These are phyloP conservation scores for Calocera viscosa DNA, from an alignment of 768 basidiomycete species.

Conservation along the genomic window DNA sequence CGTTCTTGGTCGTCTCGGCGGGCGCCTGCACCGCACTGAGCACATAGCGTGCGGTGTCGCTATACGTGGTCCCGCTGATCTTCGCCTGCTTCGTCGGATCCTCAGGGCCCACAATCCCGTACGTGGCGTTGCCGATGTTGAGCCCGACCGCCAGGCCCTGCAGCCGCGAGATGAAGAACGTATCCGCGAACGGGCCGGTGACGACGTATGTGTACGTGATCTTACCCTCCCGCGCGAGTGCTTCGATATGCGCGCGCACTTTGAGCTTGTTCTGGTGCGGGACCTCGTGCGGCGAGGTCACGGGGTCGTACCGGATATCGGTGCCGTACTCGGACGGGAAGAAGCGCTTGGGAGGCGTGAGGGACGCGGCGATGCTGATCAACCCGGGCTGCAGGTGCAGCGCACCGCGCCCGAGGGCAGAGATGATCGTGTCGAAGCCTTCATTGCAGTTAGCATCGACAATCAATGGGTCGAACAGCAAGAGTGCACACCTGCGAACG, in stretches of 20 bases:
- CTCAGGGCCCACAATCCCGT: conserved; percentile 13
- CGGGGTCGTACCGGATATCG: conserved; percentile 14
- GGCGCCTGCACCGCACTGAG: conserved; percentile 5
- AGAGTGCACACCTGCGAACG: conserved; percentile 10
- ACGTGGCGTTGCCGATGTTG: conserved; percentile 6
- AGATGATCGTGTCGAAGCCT: conserved; percentile 14
- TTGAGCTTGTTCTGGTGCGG: conserved; percentile 17
- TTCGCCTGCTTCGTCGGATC: conserved; percentile 8
- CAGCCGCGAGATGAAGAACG: conserved; percentile 13
- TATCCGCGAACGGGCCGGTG: conserved; percentile 15
- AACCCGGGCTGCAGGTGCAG: conserved; percentile 12
- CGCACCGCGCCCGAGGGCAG: conserved; percentile 14
- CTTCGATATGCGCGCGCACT: conserved; percentile 15
- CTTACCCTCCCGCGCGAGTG: conserved; percentile 13
- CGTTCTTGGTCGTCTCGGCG: conserved; percentile 12
- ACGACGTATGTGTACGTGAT: conserved; percentile 15
- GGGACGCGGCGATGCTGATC: conserved; percentile 10
- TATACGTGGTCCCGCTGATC: conserved; percentile 14
- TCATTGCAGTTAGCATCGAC: not conserved
- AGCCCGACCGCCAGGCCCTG: not conserved
- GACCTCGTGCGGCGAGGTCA: conserved; percentile 14
- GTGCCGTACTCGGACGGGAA: conserved; percentile 16
- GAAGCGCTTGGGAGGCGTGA: conserved; percentile 14
- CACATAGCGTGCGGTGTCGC: conserved; percentile 14
- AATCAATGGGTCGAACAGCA: not conserved